These are phyloP conservation scores for Lolium rigidum DNA, from an alignment of 176 grass and related monocot genomes.

Conservation along the genomic window DNA sequence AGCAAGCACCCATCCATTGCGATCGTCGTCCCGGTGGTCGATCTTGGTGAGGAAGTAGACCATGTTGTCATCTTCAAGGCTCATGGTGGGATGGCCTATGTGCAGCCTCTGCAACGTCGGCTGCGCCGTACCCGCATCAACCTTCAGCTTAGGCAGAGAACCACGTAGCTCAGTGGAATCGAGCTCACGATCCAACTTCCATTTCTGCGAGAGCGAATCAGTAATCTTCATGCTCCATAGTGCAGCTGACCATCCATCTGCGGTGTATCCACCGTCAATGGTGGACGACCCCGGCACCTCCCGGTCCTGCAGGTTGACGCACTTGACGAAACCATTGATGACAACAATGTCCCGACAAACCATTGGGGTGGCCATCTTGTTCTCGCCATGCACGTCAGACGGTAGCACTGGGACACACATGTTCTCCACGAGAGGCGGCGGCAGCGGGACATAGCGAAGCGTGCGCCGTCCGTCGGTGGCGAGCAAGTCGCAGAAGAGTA, in stretches of 20 bases:
- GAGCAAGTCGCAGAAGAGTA: not conserved
- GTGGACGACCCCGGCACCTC: not conserved
- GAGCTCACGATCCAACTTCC: not conserved
- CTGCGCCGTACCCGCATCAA: not conserved
- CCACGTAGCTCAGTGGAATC: not conserved
- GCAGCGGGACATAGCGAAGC: not conserved
- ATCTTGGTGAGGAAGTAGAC: not conserved
- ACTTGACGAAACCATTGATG: not conserved
- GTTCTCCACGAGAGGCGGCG: not conserved
- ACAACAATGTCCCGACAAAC: not conserved
- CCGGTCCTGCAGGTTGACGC: not conserved
- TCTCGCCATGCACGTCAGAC: no score
- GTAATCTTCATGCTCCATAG: constrained; percentile 1
- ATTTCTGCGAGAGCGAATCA: not conserved
- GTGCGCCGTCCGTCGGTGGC: not conserved
- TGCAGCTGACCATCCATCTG: not conserved
- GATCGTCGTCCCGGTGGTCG: not conserved
- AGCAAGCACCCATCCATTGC: not conserved
- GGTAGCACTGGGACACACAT: no score
- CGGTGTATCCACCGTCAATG: not conserved
- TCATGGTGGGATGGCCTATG: not conserved
- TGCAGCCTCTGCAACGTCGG: not conserved
- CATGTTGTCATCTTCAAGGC: not conserved
- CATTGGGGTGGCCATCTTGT: no score
- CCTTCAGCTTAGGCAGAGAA: not conserved